phyloP scores from a whole-genome alignment of 441 rosid genomes.

The Theobroma grandiflorum region DNA sequence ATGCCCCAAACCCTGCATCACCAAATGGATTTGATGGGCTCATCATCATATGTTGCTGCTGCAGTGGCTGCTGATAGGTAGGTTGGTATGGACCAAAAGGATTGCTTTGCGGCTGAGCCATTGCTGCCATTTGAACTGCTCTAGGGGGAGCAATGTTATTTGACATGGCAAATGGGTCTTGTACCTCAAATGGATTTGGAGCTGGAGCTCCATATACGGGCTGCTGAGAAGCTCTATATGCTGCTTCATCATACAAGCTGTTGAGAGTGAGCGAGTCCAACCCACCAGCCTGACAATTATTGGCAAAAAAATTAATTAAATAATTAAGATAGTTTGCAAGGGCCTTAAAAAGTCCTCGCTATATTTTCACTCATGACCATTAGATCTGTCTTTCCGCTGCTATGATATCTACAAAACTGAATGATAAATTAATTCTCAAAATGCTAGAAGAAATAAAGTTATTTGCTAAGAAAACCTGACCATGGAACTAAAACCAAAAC shows the following conservation, averaged over 20 bases:
- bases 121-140: constrained; percentile 57
- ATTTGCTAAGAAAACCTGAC: background rate
- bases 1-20: constrained; percentile 67
- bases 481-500: background rate
- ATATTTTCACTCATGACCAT: background rate
- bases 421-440: background rate
- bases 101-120: constrained; percentile 62
- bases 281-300: constrained; percentile 80
- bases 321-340: background rate
- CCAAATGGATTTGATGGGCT: constrained; percentile 75
- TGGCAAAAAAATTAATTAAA: background rate
- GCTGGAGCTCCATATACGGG: constrained; percentile 83
- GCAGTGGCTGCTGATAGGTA: constrained; percentile 47
- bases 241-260: constrained; percentile 85
- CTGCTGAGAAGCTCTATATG: constrained; percentile 82
- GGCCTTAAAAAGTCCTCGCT: background rate
- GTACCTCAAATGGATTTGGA: constrained; percentile 85
- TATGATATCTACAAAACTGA: background rate
- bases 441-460: background rate
- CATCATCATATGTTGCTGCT: constrained; percentile 51
- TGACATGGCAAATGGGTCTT: constrained; percentile 74
- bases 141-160: constrained; percentile 55
- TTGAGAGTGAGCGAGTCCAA: constrained; percentile 84
- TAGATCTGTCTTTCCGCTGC: background rate
- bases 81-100: constrained; percentile 83